These are phyloP conservation scores for Citrus australasica DNA, from an alignment of 345 rosid species.

Conservation along the genomic window DNA sequence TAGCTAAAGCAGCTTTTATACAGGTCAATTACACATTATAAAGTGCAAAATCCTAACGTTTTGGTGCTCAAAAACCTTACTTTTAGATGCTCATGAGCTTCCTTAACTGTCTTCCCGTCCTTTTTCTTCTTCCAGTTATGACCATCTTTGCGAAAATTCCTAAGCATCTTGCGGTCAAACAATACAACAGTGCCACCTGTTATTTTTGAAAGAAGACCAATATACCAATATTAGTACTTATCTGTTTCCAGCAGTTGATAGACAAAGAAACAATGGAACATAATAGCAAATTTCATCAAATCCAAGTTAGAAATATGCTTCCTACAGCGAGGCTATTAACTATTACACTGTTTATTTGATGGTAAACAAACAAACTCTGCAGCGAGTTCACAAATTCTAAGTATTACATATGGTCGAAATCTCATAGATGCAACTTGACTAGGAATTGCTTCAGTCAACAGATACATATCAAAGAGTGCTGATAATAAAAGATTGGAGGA, in stretches of 20 bases:
- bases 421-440: not conserved
- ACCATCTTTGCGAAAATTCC: conserved; percentile 97
- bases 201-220: conserved; percentile 17
- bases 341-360: not conserved
- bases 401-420: not conserved
- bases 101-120: conserved; percentile 96
- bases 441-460: not conserved
- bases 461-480: not conserved
- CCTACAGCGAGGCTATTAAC: not conserved
- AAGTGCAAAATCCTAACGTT: not conserved
- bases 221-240: not conserved
- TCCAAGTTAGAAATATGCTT: not conserved
- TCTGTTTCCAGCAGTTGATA: not conserved
- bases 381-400: not conserved
- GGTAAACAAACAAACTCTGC: not conserved
- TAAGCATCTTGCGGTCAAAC: conserved; percentile 92
- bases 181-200: conserved; percentile 78
- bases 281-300: not conserved
- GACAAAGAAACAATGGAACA: not conserved
- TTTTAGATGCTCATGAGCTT: conserved; percentile 98
- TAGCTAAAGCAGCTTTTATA: not conserved
- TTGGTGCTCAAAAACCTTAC: conserved; percentile 35
- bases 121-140: conserved; percentile 99
- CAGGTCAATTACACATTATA: not conserved
- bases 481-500: not conserved